Base-by-base conservation (phyloP, 257 asterid species). In the Asclepias syriaca region DNA sequence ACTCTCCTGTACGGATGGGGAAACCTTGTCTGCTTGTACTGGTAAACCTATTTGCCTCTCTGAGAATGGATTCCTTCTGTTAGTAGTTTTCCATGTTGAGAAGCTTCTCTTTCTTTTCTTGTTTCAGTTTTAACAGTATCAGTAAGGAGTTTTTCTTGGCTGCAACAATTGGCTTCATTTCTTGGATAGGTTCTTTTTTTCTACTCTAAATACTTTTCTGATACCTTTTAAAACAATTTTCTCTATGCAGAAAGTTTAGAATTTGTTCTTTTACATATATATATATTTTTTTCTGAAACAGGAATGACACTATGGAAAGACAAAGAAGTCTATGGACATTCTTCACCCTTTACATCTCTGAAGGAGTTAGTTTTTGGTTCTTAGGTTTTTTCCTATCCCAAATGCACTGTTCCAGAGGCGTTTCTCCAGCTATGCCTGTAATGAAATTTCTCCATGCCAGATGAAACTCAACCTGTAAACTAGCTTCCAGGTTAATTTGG, bases 1-100 rank as follows among this genome's bases (percentile, higher is more conserved):
- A 79, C 90, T 39, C 16, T 86, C 56, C 83, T 90, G 76, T 92
- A 94, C 37, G 99, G 99, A 84, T 94, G 97, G 98, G 99, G 99
- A 64, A 94, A 94, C 81, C 99, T 94, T 49, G 71, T 85, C 66
- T 90, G 97, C 89, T 76, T 94, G 79, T 92, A 80, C 84, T 78
- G 96, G 99, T 94, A 29, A 88, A 77, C 50, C 43, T 55, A 75
- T 46, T 13, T 43, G 43, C 45, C n/a, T 46, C 24, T 53, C 4
- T 16, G 6, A 51, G 24, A 34, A 67, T 59, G 39, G 51, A n/a
- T 54, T 46, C 51, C 54, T 45, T 49, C 53, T 27, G 2, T 66
- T 49, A 11, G 6, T 64, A 37, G 3, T 67, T 68, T 13, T 14
- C n/a, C 18, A 39, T 37, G 34, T 22, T 37, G 22, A 69, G 7